Base-by-base conservation (phyloP, 2,329 filamentous ascomycete genomes). In the Phialemonium atrogriseum region DNA sequence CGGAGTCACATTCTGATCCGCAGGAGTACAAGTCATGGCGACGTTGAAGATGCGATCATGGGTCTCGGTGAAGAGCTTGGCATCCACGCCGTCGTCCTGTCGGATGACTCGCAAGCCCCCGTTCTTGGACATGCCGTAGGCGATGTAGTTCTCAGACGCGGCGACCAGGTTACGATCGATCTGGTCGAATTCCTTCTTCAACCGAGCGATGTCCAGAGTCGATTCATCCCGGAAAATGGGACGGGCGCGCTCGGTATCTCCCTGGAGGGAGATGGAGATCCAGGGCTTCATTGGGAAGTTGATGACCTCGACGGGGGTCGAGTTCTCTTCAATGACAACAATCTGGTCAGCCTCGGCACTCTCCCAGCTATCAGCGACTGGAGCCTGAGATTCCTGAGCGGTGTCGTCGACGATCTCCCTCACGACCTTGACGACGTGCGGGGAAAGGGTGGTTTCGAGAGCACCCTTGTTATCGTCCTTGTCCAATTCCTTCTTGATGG, bases 181-280 rank as follows among this genome's bases (percentile, higher is more conserved):
- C 60, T 96, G 91, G 51, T 98, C 91, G 48, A 96, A 96, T 5
- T 94, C 87, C 62, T 96, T 96, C 70, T 94, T 94, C 42, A 96
- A 70, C 36, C 87, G 77, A 31, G 91, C 89, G 51, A 98, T 91
- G 46, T 94, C 86, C 67, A 94, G 84, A 47, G 94, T 79, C 25
- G 80, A 73, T 43, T 89, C 82, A 35, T 85, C 77, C 22, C 81
- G 79, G 55, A 96, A 80, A 30, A 68, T 60, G 4, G 80, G 69
- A 11, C 73, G 70, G 16, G 68, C 55, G 36, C 76, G 66, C 10
- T 70, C 58, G 37, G 68, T 59, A 38, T 68, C 58, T 42, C 73
- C 63, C 52, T 76, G 66, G 46, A 96, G 73, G 10, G 75, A 78
- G 51, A 98, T 91, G 13, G 88, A 83, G 43, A 94, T 88, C 70